A percentile compares a stretch with the other conserved stretches of the same genome.
Evolutionary conservation across 2,329 filamentous ascomycete species (phyloP).

Genomic region (Microcyclosporella mali): DNA sequence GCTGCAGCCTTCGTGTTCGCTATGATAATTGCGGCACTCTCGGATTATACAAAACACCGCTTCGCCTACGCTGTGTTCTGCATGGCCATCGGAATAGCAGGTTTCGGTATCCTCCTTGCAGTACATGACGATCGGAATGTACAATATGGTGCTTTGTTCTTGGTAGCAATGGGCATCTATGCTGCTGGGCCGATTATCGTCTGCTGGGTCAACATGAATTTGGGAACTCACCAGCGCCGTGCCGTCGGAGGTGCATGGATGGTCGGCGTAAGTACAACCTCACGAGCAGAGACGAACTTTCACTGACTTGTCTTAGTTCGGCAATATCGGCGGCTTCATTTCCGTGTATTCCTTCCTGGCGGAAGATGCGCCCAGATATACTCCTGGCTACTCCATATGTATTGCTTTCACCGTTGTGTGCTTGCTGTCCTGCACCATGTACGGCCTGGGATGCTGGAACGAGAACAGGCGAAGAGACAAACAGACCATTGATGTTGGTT

Average conservation of each 20-base stretch:
- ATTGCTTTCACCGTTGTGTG: conserved; percentile 67
- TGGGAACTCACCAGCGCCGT: conserved; percentile 46
- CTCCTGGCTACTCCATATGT: conserved; percentile 69
- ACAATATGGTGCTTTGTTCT: conserved; percentile 36
- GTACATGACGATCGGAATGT: conserved; percentile 57
- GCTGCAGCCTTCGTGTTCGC: conserved; percentile 60
- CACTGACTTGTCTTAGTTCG: conserved; percentile 26
- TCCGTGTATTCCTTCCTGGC: conserved; percentile 45
- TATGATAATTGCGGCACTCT: conserved; percentile 67
- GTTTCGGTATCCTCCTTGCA: conserved; percentile 73
- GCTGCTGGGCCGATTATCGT: conserved; percentile 68
- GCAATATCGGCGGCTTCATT: conserved; percentile 48
- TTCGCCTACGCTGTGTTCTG: conserved; percentile 73
- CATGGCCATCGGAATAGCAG: conserved; percentile 64
- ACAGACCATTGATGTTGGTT: conserved; percentile 38
- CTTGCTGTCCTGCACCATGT: conserved; percentile 54
- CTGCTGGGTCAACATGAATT: conserved; percentile 61
- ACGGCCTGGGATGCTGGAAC: conserved; percentile 52
- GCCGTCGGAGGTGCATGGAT: conserved; percentile 47
- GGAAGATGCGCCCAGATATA: conserved; percentile 62
- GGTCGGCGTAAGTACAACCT: conserved; percentile 28
- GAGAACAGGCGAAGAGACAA: conserved; percentile 57
- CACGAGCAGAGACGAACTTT: not conserved
- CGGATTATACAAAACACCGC: conserved; percentile 65
- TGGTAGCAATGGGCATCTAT: conserved; percentile 17